A percentile compares a stretch with the other conserved stretches of the same genome.
Conservation (phyloP, 1,284 basidiomycete genomes). For the Tylopilus orsonianus region DNA sequence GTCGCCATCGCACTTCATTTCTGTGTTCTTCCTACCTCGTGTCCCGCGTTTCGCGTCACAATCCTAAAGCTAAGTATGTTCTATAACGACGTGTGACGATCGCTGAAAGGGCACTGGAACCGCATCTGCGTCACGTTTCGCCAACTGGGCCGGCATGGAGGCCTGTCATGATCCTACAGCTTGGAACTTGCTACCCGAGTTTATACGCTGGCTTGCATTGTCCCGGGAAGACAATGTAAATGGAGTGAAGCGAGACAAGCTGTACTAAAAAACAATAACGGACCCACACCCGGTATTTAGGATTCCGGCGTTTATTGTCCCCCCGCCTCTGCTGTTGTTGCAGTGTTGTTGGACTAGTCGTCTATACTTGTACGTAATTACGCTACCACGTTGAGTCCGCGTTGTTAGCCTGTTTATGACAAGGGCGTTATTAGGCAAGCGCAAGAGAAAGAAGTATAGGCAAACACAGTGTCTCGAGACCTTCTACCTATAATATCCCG, state of each 20-base stretch:
- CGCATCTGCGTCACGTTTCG: constrained; percentile 20
- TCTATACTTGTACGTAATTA: constrained; percentile 27
- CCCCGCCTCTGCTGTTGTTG: not conserved
- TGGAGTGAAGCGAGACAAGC: not conserved
- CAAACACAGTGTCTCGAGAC: not conserved
- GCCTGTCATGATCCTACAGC: constrained; percentile 28
- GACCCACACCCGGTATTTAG: constrained; percentile 21
- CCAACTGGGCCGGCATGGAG: constrained; percentile 13
- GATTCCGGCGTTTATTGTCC: constrained; percentile 12
- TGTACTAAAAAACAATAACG: constrained; percentile 1
- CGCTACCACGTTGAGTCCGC: constrained; percentile 28
- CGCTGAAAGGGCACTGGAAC: constrained; percentile 5
- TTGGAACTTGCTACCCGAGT: constrained; percentile 9
- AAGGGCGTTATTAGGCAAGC: constrained; percentile 6
- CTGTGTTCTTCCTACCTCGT: not conserved
- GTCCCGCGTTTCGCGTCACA: constrained; percentile 5
- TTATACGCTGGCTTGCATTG: constrained; percentile 13
- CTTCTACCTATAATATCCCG: constrained; percentile 20
- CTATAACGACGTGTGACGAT: constrained; percentile 8
- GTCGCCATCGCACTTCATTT: constrained; percentile 3
- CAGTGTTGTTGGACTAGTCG: constrained; percentile 6
- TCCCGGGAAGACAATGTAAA: constrained; percentile 10
- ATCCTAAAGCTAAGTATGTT: constrained; percentile 1
- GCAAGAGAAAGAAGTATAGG: constrained; percentile 4
- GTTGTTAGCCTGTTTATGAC: constrained; percentile 8